Percentiles rank a stretch among this genome's conserved stretches.
These are phyloP conservation scores for Aleurites moluccanus DNA, from an alignment of 441 rosid genomes.

Conservation along the genomic window DNA sequence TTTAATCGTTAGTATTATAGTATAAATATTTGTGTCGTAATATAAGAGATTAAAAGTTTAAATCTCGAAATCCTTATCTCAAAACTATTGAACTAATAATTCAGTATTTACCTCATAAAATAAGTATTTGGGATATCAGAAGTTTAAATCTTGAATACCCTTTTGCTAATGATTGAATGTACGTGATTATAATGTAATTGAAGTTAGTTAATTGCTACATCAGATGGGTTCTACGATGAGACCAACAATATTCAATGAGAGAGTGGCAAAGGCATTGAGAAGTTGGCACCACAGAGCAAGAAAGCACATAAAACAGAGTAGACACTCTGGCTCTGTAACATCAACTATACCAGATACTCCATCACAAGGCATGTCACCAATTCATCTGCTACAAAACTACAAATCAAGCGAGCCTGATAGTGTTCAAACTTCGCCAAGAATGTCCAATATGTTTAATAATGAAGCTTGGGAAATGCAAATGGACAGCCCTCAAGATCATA, in stretches of 20 bases:
- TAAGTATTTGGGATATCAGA: too few species aligned
- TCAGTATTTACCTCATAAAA: too few species aligned
- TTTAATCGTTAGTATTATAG: too few species aligned
- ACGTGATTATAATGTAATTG: too few species aligned
- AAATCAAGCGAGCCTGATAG: not conserved
- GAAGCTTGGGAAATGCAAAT: not conserved
- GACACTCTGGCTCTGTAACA: conserved; percentile 42
- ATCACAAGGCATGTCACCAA: conserved; percentile 53
- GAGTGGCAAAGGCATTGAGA: conserved; percentile 65
- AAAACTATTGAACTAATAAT: too few species aligned
- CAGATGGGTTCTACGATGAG: conserved; percentile 93
- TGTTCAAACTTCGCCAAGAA: not conserved
- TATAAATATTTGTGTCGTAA: too few species aligned
- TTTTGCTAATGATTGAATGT: too few species aligned
- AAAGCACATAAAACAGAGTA: conserved; percentile 52
- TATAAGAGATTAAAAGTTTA: too few species aligned
- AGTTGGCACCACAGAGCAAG: conserved; percentile 76
- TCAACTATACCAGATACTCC: conserved; percentile 67
- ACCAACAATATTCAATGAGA: conserved; percentile 76
- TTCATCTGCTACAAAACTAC: conserved; percentile 41
- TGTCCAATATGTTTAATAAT: not conserved
- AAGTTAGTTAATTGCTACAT: too few species aligned
- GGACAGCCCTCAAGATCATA: not conserved
- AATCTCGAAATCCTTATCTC: too few species aligned
- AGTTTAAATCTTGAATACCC: too few species aligned